Conservation (phyloP, 176 grass and related monocot species). For the Musa beccarii region DNA sequence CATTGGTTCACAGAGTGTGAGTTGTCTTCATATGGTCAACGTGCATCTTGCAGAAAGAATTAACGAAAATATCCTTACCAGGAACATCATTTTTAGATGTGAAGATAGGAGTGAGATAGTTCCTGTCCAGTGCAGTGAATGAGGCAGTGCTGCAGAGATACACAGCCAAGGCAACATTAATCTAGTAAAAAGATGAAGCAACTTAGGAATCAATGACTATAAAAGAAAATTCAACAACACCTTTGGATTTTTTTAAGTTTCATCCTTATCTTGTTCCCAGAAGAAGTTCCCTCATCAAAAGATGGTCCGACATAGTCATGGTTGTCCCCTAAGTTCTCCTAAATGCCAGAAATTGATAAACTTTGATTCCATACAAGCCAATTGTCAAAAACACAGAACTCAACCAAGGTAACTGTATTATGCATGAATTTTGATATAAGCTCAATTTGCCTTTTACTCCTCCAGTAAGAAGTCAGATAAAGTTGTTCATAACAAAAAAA, state of each 20-base stretch:
- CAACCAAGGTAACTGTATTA: no score
- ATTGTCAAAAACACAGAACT: no score
- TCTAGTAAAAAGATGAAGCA: background rate
- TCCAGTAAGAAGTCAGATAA: no score
- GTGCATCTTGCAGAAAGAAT: no score
- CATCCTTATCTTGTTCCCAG: constrained; percentile 64
- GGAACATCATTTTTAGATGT: constrained; percentile 67
- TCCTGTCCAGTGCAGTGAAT: constrained; percentile 87
- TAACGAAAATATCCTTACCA: no score
- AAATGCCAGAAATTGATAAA: constrained; percentile 1
- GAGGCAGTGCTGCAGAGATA: constrained; percentile 63
- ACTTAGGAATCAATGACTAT: background rate
- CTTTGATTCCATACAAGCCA: background rate
- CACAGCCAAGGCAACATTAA: background rate
- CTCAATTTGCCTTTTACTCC: no score
- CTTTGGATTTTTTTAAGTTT: constrained; percentile 95
- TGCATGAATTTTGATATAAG: no score
- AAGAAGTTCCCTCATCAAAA: constrained; percentile 66
- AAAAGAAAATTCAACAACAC: constrained; percentile 33
- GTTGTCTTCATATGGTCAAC: no score
- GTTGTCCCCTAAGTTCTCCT: constrained; percentile 53
- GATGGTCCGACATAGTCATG: constrained; percentile 56
- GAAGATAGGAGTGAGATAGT: constrained; percentile 95
- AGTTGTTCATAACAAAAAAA: no score
- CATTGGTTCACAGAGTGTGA: no score